Base-by-base conservation (phyloP, 768 basidiomycete species). In the Trametes elegans region DNA sequence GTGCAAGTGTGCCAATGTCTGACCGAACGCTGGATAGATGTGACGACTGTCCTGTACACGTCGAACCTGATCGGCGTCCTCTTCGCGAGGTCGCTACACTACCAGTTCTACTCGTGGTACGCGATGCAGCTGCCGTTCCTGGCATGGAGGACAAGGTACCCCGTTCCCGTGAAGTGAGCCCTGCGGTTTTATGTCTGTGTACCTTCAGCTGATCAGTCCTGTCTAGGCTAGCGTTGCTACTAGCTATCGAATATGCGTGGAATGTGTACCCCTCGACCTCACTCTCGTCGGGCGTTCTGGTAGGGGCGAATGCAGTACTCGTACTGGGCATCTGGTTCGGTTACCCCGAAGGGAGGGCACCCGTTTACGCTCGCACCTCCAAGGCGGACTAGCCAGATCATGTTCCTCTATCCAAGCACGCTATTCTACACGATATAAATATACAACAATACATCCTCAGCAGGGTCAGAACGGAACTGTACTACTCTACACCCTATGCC, bases 61-160 rank as follows among this genome's bases (percentile, higher is more conserved):
- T 89, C 89, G 14, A 98, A 98, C 66, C 68, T 98, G 34, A 85
- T 97, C 48, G 97, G 97, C 16, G 88, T 98, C 31, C 59, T 90
- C 7, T 97, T 91, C 68, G 92, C 97, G 19, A 84, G 97, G 18
- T 98, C 96, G 9, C 73, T 99, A 39, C 97, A 99, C 68, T 98
- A 98, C 68, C 97, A 99, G 62, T 99, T 99, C 71, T 97, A 97
- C 69, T 86, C 90, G 5, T 99, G 97, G 97, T 98, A 98, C 68
- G 91, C 88, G 9, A 87, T 90, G 53, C 92, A 95, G 63, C 69
- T 96, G 29, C 93, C 96, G 1, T 86, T 95, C 66, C 70, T 98
- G 26, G 74, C 82, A 3, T 94, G 85, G 80, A 83, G 83, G 66
- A 87, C 88, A 5, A 76, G 71, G 48, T 89, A 82, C 67, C 87